A percentile compares a stretch with the other conserved stretches of the same genome.
Evolutionary conservation across 2,329 filamentous ascomycete genomes (phyloP).

Genomic region (Triangularia verruculosa): DNA sequence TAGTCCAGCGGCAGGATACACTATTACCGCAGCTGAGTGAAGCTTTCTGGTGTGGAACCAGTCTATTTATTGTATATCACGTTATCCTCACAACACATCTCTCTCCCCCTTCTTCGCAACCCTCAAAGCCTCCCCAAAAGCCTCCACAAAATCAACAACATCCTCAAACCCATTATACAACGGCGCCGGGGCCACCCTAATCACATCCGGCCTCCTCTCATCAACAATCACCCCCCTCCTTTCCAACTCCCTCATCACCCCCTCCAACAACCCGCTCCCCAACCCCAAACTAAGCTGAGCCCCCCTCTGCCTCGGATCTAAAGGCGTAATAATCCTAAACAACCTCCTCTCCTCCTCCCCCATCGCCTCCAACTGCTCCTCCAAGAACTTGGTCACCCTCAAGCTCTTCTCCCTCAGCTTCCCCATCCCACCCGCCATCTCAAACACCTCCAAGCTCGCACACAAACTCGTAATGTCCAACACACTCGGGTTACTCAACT

Average conservation of each 20-base stretch:
- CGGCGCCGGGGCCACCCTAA: slow-evolving; percentile 70
- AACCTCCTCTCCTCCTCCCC: slow-evolving; percentile 33
- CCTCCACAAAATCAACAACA: slow-evolving; percentile 54
- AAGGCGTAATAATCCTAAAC: slow-evolving; percentile 64
- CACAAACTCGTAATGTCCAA: slow-evolving; percentile 69
- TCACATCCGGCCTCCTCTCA: slow-evolving; percentile 71
- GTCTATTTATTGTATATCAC: no score
- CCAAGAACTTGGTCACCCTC: slow-evolving; percentile 65
- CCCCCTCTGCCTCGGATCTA: slow-evolving; percentile 60
- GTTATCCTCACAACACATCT: neutral
- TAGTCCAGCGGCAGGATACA: no score
- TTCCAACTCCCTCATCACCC: slow-evolving; percentile 60
- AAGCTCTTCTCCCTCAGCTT: slow-evolving; percentile 64
- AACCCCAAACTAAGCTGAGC: slow-evolving; percentile 70
- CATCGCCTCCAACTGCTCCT: slow-evolving; percentile 49
- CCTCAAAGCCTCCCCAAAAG: slow-evolving; percentile 32
- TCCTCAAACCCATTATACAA: slow-evolving; percentile 72
- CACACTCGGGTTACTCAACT: slow-evolving; percentile 72
- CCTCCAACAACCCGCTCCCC: slow-evolving; percentile 57
- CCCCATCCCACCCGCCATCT: slow-evolving; percentile 58
- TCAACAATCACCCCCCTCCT: slow-evolving; percentile 65
- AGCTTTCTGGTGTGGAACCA: no score
- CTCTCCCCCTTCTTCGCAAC: neutral
- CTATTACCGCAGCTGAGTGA: no score
- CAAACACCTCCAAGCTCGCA: slow-evolving; percentile 70